Evolutionary conservation across 768 basidiomycete species (phyloP), one percentile per base, ranked within the genome.

Genomic region (Paxillus ammoniavirescens): DNA sequence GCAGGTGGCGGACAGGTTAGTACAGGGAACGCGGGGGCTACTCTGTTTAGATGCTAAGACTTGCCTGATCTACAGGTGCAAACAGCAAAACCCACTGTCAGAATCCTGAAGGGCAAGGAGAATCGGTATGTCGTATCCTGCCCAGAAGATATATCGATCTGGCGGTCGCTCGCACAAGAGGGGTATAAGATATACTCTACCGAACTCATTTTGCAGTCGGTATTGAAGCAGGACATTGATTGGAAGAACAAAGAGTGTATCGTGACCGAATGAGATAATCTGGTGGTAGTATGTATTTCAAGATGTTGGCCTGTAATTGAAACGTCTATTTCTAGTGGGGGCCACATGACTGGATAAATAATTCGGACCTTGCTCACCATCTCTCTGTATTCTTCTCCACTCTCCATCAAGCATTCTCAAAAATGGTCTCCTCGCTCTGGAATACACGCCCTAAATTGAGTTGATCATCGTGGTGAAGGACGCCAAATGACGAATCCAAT

Each of bases 1-100:
- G 82, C 86, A 0, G 80, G 81, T 57, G 91, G 92, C 4, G 93
- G 91, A 0, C 78, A 82, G 71, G 89, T 91, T 45, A 18, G 76
- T 57, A 3, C 18, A 45, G 14, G 15, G 18, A 36, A 28, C 12
- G 26, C 10, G 14, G 18, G 8, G 17, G 28, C 28, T 47, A 17
- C 8, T 10, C 18, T 8, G n/a, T 18, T 36, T n/a, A 33, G 14
- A 12, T 8, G 10, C 40, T 44, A 14, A 49, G 10, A 36, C 21
- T 6, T 23, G 17, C 28, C 13, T 21, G 21, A 37, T 37, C 15
- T 42, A 42, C 26, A 82, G 79, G 53, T 80, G 4, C 68, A 68
- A n/a, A 73, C 72, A 0, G 73, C 77, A 50, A 74, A 70, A 9
- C 86, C 84, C 1, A 87, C 83, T 0, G 57, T 71, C 31, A 82